Base-by-base conservation (phyloP, 2,329 filamentous ascomycete species). In the Penicillium digitatum region DNA sequence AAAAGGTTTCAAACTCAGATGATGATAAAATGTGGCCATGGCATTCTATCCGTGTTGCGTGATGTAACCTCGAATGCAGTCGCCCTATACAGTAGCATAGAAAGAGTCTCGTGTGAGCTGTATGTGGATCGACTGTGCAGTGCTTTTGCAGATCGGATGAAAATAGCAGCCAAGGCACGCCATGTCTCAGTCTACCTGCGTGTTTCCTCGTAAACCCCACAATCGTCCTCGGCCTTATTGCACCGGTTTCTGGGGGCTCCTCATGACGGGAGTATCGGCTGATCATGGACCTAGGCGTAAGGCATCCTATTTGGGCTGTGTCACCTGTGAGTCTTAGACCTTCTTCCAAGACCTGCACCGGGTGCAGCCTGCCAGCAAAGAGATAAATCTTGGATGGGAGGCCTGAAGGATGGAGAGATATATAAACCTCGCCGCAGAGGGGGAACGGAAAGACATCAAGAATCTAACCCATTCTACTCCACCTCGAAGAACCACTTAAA, bases 291-390 rank as follows among this genome's bases (percentile, higher is more conserved):
- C 44, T 18, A 35, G 26, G n/a, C 48, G 34, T 26, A 48, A 27
- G 29, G 5, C 18, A 40, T 45, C 54, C 18, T 43, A 43, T 48
- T 42, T 39, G 26, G 18, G 27, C 24, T 3, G 44, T 46, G 40
- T 57, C 57, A 49, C 40, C 51, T 52, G 40, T 12, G 31, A 55
- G 44, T 64, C 58, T 62, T 44, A 59, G 58, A 65, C 60, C 47
- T 64, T 45, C 55, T 39, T 60, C 61, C 58, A 47, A 59, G 56
- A 64, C 60, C 51, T 63, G 55, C 49, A 51, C 52, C 38, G 31
- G 34, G 46, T 50, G 43, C 40, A 48, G 45, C 38, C 37, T 34
- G 48, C 38, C 39, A 37, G 42, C 12, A 29, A 48, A 47, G 47
- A 43, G 37, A 55, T 60, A 58, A 53, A 20, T 46, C 26, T 54